Percentiles rank a stretch among this genome's conserved stretches.
Conservation (phyloP, 805 yeast species). For the Saccharomycodes ludwigii region DNA sequence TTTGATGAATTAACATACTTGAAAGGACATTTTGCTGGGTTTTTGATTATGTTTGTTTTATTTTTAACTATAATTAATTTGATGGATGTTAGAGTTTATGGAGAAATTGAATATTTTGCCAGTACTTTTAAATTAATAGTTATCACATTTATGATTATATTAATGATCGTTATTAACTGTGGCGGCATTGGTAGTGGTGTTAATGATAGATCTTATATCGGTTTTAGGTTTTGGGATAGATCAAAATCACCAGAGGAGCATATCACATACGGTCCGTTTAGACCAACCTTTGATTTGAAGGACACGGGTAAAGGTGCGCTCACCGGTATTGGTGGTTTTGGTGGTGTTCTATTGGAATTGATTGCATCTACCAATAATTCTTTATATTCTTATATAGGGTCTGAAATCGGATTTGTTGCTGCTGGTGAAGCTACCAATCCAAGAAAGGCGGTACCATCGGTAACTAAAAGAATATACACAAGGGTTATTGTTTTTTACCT, state of each 20-base stretch:
- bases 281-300: conserved; percentile 52
- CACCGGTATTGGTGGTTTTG: conserved; percentile 45
- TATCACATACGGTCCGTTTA: conserved; percentile 52
- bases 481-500: conserved; percentile 54
- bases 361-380: conserved; percentile 49
- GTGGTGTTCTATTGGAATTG: conserved; percentile 47
- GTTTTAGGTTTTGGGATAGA: conserved; percentile 55
- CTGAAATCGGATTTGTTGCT: conserved; percentile 68
- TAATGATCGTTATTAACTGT: conserved; percentile 49
- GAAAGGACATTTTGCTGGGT: conserved; percentile 31
- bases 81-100: conserved; percentile 57
- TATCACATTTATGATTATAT: conserved; percentile 38
- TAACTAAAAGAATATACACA: conserved; percentile 61
- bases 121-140: conserved; percentile 45
- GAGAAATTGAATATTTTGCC: conserved; percentile 57
- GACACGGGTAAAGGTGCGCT: conserved; percentile 38
- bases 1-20: conserved; percentile 25
- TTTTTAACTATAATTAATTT: conserved; percentile 38
- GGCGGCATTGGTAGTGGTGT: conserved; percentile 37
- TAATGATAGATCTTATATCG: conserved; percentile 28
- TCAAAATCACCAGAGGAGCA: conserved; percentile 26
- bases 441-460: conserved; percentile 57
- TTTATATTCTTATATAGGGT: conserved; percentile 63
- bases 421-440: conserved; percentile 75
- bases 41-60: conserved; percentile 43